Evolutionary conservation across 768 basidiomycete species (phyloP).

Genomic region (Kwoniella dendrophila): DNA sequence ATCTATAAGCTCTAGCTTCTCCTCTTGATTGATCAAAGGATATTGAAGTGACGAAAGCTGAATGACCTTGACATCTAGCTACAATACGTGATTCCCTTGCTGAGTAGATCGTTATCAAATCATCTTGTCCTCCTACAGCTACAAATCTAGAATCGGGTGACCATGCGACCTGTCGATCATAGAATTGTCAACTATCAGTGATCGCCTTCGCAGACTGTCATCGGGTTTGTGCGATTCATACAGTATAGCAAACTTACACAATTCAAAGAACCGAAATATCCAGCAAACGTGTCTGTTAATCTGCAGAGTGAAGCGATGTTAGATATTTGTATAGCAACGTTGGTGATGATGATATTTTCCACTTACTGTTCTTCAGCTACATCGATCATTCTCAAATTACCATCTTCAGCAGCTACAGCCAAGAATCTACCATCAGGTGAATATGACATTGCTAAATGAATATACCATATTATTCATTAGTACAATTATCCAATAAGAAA

Average conservation of each 20-base stretch:
- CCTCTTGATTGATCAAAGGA: constrained; percentile 81
- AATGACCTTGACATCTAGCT: constrained; percentile 95
- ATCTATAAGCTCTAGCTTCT: constrained; percentile 87
- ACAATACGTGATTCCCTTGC: constrained; percentile 92
- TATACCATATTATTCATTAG: no score
- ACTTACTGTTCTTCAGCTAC: constrained; percentile 79
- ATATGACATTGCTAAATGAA: constrained; percentile 75
- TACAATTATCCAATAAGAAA: no score
- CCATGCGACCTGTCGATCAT: constrained; percentile 67
- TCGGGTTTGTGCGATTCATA: background rate
- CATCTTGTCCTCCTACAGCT: constrained; percentile 93
- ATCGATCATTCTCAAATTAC: constrained; percentile 86
- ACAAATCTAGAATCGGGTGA: constrained; percentile 94
- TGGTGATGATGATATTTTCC: constrained; percentile 15
- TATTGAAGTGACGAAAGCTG: constrained; percentile 85
- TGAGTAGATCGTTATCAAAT: constrained; percentile 89
- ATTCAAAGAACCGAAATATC: constrained; percentile 90
- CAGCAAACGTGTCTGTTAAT: constrained; percentile 88
- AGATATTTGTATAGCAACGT: background rate
- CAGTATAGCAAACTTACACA: constrained; percentile 58
- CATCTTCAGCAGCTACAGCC: constrained; percentile 89
- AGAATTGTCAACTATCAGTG: no score
- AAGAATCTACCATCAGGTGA: constrained; percentile 90
- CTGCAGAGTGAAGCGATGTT: constrained; percentile 57
- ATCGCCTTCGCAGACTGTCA: background rate